Percentiles rank a stretch among this genome's conserved stretches.
Conservation (phyloP, 2,329 filamentous ascomycete genomes). For the Colletotrichum kahawae region DNA sequence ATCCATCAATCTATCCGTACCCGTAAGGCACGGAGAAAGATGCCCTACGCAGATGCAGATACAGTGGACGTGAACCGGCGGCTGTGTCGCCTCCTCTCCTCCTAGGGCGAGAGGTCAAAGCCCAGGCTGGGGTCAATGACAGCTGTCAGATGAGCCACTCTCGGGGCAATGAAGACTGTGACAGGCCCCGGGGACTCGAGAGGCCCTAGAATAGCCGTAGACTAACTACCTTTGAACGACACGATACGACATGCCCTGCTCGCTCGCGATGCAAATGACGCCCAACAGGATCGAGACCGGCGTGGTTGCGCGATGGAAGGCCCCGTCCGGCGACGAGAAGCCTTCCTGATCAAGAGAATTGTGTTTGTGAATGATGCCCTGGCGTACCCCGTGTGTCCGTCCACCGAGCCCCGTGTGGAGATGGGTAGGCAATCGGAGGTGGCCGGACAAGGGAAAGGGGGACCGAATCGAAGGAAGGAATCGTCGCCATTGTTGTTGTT, state of each 20-base stretch:
- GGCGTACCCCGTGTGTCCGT: not conserved
- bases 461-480: not conserved
- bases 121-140: not conserved
- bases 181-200: not conserved
- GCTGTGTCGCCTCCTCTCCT: not conserved
- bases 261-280: not conserved
- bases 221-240: not conserved
- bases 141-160: slow-evolving; percentile 12
- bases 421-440: slow-evolving; percentile 6
- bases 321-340: not conserved
- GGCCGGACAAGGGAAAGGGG: not conserved
- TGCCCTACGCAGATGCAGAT: not conserved
- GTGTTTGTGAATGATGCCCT: not conserved
- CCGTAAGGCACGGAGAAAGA: not conserved
- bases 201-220: not conserved
- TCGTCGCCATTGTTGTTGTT: not conserved
- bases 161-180: not conserved
- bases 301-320: not conserved
- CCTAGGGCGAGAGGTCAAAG: not conserved
- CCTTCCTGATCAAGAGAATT: not conserved
- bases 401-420: not conserved
- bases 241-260: not conserved
- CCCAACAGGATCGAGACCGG: not conserved
- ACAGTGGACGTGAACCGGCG: not conserved
- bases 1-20: not conserved